phyloP scores from a whole-genome alignment of 169 alveolate species.

The Eimeria sp. region DNA sequence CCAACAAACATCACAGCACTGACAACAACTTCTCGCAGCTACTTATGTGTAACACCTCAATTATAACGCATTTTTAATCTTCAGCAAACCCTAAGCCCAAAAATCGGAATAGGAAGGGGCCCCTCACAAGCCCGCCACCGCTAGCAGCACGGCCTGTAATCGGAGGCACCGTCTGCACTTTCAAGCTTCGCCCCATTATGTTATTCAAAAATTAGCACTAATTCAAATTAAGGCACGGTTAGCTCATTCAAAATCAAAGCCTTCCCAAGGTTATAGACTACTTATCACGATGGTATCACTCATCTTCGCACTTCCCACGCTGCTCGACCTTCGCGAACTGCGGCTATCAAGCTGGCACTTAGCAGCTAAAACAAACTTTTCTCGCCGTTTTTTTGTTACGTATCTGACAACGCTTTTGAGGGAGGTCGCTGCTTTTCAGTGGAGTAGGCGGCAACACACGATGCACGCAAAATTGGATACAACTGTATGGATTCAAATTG shows the following conservation, averaged over 20 bases:
- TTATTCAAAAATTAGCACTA: not conserved
- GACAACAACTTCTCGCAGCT: not conserved
- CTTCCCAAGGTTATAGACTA: not conserved
- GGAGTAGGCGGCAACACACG: no score
- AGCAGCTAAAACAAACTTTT: not conserved
- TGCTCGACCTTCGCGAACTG: not conserved
- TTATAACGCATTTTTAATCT: not conserved
- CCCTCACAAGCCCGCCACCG: conserved; percentile 27
- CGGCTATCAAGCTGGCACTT: not conserved
- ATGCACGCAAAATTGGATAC: no score
- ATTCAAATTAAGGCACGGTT: not conserved
- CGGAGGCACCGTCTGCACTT: not conserved
- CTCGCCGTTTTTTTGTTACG: not conserved
- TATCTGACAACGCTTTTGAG: not conserved
- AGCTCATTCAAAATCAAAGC: not conserved
- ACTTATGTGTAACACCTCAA: not conserved
- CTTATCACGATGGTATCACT: not conserved
- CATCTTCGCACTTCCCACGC: not conserved
- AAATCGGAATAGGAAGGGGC: not conserved
- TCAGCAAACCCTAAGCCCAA: not conserved
- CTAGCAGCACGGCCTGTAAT: not conserved
- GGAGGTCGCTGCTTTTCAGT: not conserved
- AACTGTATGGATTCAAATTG: no score
- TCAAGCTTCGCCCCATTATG: not conserved
- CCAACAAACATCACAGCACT: not conserved